These are phyloP conservation scores for Trichoderma sp. DNA, from an alignment of 2,329 filamentous ascomycete genomes.

Conservation along the genomic window DNA sequence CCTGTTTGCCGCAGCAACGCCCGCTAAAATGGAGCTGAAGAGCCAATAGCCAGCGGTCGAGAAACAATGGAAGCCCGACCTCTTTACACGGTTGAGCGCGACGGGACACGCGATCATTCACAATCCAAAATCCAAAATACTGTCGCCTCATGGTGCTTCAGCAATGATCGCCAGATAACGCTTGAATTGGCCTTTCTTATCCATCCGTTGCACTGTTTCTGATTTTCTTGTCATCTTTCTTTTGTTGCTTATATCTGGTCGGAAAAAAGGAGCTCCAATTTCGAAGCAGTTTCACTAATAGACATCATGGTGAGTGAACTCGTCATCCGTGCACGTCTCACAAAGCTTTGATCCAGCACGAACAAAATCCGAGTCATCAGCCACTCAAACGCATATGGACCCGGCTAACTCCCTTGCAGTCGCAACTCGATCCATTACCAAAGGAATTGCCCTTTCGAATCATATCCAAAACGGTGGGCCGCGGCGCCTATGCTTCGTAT, in stretches of 20 bases:
- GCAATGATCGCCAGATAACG: background rate
- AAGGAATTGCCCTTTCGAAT: conserved; percentile 85
- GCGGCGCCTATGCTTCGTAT: conserved; percentile 96
- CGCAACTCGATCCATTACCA: conserved; percentile 84
- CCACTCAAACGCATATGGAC: background rate
- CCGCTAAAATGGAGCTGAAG: background rate
- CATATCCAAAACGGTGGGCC: conserved; percentile 92
- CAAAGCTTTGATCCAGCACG: background rate
- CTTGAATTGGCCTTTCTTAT: background rate
- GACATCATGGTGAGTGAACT: conserved; percentile 13
- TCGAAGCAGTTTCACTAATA: conserved; percentile 8
- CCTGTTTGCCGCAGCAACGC: conserved; percentile 28
- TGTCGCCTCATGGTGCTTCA: background rate
- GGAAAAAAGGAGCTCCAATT: background rate
- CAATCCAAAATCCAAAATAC: background rate
- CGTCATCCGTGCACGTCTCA: background rate
- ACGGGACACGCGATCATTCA: conserved; percentile 4
- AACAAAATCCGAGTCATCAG: background rate
- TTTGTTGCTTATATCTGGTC: background rate
- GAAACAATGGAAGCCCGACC: conserved; percentile 13
- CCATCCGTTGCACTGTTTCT: background rate
- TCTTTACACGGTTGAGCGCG: conserved; percentile 39
- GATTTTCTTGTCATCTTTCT: background rate
- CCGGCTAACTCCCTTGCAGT: conserved; percentile 53
- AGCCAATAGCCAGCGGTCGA: conserved; percentile 2